Evolutionary conservation across 345 rosid species (phyloP).

Genomic region (Ceriops zippeliana): DNA sequence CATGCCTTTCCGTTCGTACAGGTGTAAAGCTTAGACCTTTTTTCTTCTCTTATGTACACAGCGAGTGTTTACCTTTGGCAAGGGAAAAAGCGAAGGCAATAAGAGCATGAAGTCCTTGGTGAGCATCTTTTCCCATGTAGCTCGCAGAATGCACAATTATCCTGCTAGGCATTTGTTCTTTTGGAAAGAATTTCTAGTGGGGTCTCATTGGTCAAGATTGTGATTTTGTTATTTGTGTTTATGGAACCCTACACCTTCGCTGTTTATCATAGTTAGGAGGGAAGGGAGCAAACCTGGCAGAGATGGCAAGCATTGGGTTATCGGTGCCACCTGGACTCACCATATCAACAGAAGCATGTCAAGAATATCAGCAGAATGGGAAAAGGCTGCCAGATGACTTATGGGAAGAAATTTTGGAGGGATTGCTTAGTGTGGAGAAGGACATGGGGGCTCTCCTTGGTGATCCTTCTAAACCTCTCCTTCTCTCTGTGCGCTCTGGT

Average conservation of each 20-base stretch:
- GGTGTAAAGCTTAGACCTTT: constrained; percentile 2
- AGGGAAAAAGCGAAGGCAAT: constrained; percentile 90
- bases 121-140: constrained; percentile 18
- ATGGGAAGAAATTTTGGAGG: constrained; percentile 77
- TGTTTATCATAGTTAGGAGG: constrained; percentile 68
- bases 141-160: background rate
- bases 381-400: constrained; percentile 59
- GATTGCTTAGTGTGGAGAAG: constrained; percentile 50
- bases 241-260: background rate
- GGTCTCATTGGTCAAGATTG: background rate
- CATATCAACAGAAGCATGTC: constrained; percentile 93
- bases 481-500: constrained; percentile 95
- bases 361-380: constrained; percentile 61
- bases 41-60: constrained; percentile 25
- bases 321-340: constrained; percentile 96
- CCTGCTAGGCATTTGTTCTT: background rate
- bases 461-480: constrained; percentile 76
- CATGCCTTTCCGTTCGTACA: background rate
- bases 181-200: background rate
- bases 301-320: constrained; percentile 92
- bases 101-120: constrained; percentile 97
- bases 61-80: constrained; percentile 85
- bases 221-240: too few species aligned
- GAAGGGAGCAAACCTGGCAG: constrained; percentile 94
- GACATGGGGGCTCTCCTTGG: constrained; percentile 84